Base-by-base conservation (phyloP, 495 filamentous ascomycete genomes). In the Penicillium subrubescens region DNA sequence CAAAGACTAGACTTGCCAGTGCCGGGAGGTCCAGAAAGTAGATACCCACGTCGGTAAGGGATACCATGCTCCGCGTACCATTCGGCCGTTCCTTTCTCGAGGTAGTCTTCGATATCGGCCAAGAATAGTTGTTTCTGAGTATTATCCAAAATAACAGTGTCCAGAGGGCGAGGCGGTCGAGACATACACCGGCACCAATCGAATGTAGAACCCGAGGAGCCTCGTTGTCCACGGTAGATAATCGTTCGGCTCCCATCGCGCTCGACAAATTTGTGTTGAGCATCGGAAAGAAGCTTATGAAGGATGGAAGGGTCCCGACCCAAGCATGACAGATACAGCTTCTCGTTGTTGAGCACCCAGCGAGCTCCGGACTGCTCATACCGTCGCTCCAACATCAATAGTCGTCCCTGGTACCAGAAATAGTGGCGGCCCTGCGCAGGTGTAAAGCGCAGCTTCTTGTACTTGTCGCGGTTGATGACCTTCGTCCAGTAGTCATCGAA, bases 61-160 rank as follows among this genome's bases (percentile, higher is more conserved):
- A 85, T 84, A 2, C 82, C 92, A 0, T 91, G 83, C 54, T 88
- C 87, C 0, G 89, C 86, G 66, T 95, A 95, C 93, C 92, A 97
- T 17, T 81, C 77, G 8, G 88, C 80, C 2, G 89, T 93, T 2
- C 82, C 79, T 0, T 90, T 88, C 61, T 92, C 88, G 8, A 97
- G 78, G 68, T 94, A 97, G 68, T 97, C 93, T 74, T 93, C 92
- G 73, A 97, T 91, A 73, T 97, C 94, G 17, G 81, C 75, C 34
- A 96, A 75, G 21, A 97, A 83, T 29, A 79, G 82, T 11, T 86
- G 73, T 77, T 97, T 97, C 73, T 92, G 86, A 35, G 79, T 72
- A 27, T 84, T 81, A 63, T 96, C 94, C 17, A 97, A 79, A 2
- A 95, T 88, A 0, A 97, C 94, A 0, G 94, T 97, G 4, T 86